These are phyloP conservation scores for Paramecium tetraurelia DNA, from an alignment of 73 alveolate genomes.

Conservation along the genomic window DNA sequence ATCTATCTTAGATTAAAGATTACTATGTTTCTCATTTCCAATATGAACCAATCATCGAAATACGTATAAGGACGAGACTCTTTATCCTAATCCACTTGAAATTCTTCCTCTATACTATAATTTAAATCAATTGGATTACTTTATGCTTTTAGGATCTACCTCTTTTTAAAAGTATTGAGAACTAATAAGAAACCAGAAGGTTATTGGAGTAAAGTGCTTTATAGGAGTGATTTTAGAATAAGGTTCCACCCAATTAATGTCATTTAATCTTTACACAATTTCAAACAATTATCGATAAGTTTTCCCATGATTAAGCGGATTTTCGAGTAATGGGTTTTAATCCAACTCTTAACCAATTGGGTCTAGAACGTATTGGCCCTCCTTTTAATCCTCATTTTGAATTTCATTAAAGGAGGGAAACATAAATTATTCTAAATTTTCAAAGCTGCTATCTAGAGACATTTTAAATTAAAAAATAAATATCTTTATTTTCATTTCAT, in stretches of 20 bases:
- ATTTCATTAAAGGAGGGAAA: background rate
- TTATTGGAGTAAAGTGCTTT: background rate
- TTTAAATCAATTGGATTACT: background rate
- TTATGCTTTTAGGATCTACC: background rate
- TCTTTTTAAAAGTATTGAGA: background rate
- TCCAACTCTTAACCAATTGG: background rate
- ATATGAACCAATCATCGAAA: conserved; percentile 13
- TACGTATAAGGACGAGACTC: background rate
- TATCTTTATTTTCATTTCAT: background rate
- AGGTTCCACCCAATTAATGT: conserved; percentile 37
- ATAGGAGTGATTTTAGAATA: background rate
- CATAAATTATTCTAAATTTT: background rate
- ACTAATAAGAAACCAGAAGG: conserved; percentile 34
- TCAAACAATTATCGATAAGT: background rate
- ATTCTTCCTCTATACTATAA: background rate
- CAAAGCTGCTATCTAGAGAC: conserved; percentile 7
- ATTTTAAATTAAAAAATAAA: background rate
- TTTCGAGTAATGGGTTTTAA: background rate
- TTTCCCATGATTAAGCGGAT: background rate
- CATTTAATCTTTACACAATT: background rate
- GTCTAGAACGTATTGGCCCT: background rate
- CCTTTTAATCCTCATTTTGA: background rate
- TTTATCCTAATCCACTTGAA: background rate
- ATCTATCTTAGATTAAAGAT: conserved; percentile 45
- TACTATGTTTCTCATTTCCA: conserved; percentile 8